A percentile compares a stretch with the other conserved stretches of the same genome.
Evolutionary conservation across 1,284 basidiomycete genomes (phyloP).

Genomic region (Lentinula novae-zelandiae): DNA sequence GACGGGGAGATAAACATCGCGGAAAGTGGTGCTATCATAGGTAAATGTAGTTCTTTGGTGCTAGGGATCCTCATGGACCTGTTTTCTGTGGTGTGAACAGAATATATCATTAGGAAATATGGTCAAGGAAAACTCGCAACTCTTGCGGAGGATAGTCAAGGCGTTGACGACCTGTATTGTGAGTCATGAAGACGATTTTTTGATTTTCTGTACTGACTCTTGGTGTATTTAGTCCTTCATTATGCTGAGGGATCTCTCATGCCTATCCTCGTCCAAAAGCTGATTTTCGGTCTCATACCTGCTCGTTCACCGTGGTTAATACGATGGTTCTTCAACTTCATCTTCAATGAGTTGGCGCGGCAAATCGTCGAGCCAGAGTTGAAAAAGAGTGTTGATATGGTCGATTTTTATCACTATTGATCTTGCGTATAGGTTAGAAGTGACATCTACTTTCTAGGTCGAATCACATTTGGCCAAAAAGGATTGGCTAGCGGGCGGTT

Average conservation of each 20-base stretch:
- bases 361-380: conserved; percentile 28
- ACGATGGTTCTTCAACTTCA: conserved; percentile 27
- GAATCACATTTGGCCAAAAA: conserved; percentile 11
- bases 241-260: conserved; percentile 39
- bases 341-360: conserved; percentile 27
- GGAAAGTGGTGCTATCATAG: conserved; percentile 48
- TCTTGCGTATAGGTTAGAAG: background rate
- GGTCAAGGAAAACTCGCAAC: conserved; percentile 31
- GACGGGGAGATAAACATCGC: conserved; percentile 39
- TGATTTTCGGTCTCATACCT: conserved; percentile 31
- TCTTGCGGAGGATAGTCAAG: conserved; percentile 30
- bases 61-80: background rate
- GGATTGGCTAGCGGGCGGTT: conserved; percentile 10
- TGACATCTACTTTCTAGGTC: background rate
- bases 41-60: conserved; percentile 24
- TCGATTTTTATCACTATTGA: conserved; percentile 13
- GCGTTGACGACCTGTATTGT: conserved; percentile 40
- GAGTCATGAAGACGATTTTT: conserved; percentile 13
- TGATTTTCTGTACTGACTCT: background rate
- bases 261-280: conserved; percentile 32
- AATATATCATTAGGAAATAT: conserved; percentile 43
- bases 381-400: conserved; percentile 27
- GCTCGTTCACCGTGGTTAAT: conserved; percentile 31
- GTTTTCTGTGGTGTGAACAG: conserved; percentile 20
- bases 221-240: conserved; percentile 28